phyloP scores from a whole-genome alignment of 2,329 filamentous ascomycete genomes.

The Aspergillus costaricaensis region DNA sequence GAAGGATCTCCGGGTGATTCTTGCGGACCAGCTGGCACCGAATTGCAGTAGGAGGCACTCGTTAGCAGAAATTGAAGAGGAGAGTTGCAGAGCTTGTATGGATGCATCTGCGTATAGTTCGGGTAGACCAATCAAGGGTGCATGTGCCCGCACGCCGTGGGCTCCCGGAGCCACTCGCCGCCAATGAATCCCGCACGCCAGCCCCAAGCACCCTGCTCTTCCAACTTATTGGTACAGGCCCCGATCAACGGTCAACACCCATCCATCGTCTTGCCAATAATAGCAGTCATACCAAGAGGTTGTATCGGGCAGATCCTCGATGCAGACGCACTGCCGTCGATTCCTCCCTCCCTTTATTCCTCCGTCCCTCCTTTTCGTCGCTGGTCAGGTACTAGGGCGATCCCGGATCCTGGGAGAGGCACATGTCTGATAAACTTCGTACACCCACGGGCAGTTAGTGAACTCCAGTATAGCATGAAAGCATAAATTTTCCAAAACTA shows the following conservation, averaged over 20 bases:
- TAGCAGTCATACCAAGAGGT: too few relatives aligned
- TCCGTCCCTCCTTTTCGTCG: too few relatives aligned
- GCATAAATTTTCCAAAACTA: not conserved
- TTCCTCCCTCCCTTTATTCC: not conserved
- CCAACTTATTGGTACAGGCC: not conserved
- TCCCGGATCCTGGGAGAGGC: not conserved
- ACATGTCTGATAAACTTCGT: not conserved
- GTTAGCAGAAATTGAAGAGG: not conserved
- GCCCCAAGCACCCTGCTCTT: not conserved
- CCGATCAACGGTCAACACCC: constrained; percentile 8
- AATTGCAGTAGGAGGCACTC: not conserved
- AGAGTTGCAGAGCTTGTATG: not conserved
- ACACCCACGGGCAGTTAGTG: not conserved
- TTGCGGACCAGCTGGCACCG: not conserved
- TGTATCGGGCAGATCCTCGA: not conserved
- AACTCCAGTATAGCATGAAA: not conserved
- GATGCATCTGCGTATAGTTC: constrained; percentile 11
- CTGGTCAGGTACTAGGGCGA: not conserved
- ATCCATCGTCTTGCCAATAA: not conserved
- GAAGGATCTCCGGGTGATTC: constrained; percentile 10
- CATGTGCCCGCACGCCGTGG: constrained; percentile 22
- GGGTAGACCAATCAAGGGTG: constrained; percentile 23
- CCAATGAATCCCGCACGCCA: constrained; percentile 8
- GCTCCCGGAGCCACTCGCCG: not conserved
- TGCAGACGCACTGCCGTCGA: not conserved